These are phyloP conservation scores for Rhynchosporium graminicola DNA, from an alignment of 2,329 filamentous ascomycete species.

Conservation along the genomic window DNA sequence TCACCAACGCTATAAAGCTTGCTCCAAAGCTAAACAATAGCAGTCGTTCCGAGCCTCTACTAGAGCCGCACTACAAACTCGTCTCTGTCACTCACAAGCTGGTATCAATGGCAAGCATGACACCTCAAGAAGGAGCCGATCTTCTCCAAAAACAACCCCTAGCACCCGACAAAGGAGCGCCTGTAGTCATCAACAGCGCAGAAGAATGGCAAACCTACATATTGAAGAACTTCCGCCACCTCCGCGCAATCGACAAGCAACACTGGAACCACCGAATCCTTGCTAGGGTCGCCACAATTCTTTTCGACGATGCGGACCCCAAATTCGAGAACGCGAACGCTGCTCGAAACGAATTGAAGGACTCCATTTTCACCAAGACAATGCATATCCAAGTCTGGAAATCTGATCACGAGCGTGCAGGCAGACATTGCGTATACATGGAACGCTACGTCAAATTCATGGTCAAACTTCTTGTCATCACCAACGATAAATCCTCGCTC, in stretches of 20 bases:
- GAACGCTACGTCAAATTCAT: conserved; percentile 70
- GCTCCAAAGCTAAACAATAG: conserved; percentile 62
- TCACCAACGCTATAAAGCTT: conserved; percentile 60
- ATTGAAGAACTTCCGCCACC: conserved; percentile 44
- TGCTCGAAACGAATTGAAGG: conserved; percentile 65
- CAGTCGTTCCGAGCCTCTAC: conserved; percentile 61
- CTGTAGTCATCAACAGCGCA: conserved; percentile 33
- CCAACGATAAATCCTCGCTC: conserved; percentile 62
- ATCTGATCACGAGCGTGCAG: conserved; percentile 68
- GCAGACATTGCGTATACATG: conserved; percentile 73
- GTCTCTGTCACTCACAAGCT: conserved; percentile 68
- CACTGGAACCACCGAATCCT: conserved; percentile 78
- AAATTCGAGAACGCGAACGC: conserved; percentile 50
- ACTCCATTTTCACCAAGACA: conserved; percentile 74
- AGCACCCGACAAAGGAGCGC: conserved; percentile 36
- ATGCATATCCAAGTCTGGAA: conserved; percentile 75
- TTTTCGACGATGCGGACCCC: conserved; percentile 56
- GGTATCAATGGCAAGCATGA: conserved; percentile 43
- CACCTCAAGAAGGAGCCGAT: conserved; percentile 39
- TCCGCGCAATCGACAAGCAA: conserved; percentile 60
- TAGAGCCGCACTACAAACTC: conserved; percentile 75
- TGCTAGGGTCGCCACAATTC: conserved; percentile 59
- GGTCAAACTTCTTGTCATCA: conserved; percentile 58
- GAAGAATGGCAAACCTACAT: conserved; percentile 63
- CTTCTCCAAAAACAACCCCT: conserved; percentile 41